phyloP scores from a whole-genome alignment of 1,139 yeast species.

The Protomyces gravidus region DNA sequence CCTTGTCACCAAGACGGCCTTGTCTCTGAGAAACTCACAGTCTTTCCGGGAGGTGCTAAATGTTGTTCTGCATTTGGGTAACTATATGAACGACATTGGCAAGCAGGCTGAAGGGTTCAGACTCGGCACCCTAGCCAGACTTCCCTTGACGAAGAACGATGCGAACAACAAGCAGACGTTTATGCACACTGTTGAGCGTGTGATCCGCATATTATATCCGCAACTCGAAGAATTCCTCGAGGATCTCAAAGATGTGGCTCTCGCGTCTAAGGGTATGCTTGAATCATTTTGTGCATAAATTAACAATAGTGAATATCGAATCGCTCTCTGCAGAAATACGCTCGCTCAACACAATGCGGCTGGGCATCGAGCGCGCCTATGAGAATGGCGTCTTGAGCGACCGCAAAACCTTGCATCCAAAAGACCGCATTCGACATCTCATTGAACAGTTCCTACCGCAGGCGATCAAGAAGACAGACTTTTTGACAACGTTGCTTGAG shows the following conservation, averaged over 20 bases:
- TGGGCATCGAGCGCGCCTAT: slow-evolving; percentile 47
- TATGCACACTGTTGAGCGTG: slow-evolving; percentile 78
- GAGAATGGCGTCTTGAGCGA: slow-evolving; percentile 73
- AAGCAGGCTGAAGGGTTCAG: slow-evolving; percentile 83
- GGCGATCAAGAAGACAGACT: slow-evolving; percentile 59
- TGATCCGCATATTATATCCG: slow-evolving; percentile 71
- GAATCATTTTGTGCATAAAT: neutral
- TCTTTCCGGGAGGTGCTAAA: slow-evolving; percentile 64
- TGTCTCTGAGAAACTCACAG: slow-evolving; percentile 57
- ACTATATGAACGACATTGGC: slow-evolving; percentile 81
- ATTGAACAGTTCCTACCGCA: slow-evolving; percentile 53
- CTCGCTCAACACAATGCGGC: slow-evolving; percentile 2
- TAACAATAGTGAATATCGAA: slow-evolving; percentile 6
- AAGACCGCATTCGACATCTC: slow-evolving; percentile 57
- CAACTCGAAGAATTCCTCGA: slow-evolving; percentile 71
- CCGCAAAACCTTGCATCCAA: slow-evolving; percentile 63
- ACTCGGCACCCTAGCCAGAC: slow-evolving; percentile 71
- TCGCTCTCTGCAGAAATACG: slow-evolving; percentile 18
- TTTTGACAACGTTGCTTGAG: slow-evolving; percentile 55
- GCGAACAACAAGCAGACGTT: slow-evolving; percentile 73
- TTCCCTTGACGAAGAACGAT: slow-evolving; percentile 78
- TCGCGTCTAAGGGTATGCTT: slow-evolving; percentile 56
- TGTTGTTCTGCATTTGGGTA: slow-evolving; percentile 79
- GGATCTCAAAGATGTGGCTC: slow-evolving; percentile 61
- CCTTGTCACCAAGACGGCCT: slow-evolving; percentile 63